These are phyloP conservation scores for Cadophora sp. DNA, from an alignment of 2,329 filamentous ascomycete genomes.

Conservation along the genomic window DNA sequence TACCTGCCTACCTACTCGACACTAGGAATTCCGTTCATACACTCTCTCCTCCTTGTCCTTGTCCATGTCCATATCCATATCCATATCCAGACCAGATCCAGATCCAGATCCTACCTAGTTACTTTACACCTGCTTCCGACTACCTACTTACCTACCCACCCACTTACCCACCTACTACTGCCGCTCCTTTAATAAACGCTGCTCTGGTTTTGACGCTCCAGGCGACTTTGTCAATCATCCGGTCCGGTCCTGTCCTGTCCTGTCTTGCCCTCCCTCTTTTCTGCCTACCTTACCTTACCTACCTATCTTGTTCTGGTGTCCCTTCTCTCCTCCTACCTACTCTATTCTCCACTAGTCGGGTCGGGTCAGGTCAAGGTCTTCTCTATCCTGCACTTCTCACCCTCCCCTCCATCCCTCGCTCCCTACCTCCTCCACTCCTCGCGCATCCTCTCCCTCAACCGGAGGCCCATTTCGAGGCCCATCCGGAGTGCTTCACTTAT, in stretches of 20 bases:
- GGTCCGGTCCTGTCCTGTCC: constrained; percentile 6
- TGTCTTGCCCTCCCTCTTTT: neutral
- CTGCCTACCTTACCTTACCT: neutral
- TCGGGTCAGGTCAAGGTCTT: no score
- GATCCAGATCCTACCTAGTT: neutral
- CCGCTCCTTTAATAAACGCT: constrained; percentile 14
- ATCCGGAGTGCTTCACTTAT: neutral
- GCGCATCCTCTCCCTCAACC: neutral
- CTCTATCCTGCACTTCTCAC: neutral
- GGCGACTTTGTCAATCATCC: constrained; percentile 14
- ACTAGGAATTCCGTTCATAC: no score
- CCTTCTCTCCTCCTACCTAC: neutral
- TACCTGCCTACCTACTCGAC: no score
- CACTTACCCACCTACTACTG: neutral
- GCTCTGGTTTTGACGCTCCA: constrained; percentile 21
- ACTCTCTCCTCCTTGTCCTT: no score
- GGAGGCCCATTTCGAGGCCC: constrained; percentile 14
- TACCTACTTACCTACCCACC: neutral
- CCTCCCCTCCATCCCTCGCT: constrained; percentile 5
- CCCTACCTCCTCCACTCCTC: neutral
- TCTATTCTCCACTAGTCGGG: neutral
- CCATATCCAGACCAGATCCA: no score
- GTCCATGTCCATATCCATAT: no score
- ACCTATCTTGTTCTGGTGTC: neutral
- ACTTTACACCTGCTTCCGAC: neutral